Evolutionary conservation across 257 asterid genomes (phyloP).

Genomic region (Hygrophila difformis): DNA sequence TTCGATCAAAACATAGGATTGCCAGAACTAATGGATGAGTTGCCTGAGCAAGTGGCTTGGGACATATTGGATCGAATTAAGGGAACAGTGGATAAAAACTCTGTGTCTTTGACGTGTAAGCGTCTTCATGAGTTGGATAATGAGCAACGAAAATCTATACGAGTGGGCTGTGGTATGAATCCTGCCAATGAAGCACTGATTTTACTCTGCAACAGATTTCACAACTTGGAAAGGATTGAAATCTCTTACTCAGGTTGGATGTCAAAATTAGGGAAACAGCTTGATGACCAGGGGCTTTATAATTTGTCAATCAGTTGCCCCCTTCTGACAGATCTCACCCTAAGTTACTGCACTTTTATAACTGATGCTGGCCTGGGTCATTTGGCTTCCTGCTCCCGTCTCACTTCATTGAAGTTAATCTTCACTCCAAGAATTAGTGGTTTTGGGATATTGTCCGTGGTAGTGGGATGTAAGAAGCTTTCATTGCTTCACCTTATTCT

Average conservation of each 20-base stretch:
- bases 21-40: conserved; percentile 50
- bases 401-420: conserved; percentile 49
- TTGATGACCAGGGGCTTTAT: conserved; percentile 58
- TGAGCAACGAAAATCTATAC: conserved; percentile 46
- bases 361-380: conserved; percentile 64
- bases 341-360: conserved; percentile 69
- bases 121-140: conserved; percentile 52
- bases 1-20: conserved; percentile 4
- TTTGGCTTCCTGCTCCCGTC: conserved; percentile 56
- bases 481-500: conserved; percentile 18
- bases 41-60: conserved; percentile 69
- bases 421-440: conserved; percentile 77
- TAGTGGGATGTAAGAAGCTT: conserved; percentile 60
- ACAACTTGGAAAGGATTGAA: conserved; percentile 53
- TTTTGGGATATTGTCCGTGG: conserved; percentile 67
- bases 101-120: conserved; percentile 61
- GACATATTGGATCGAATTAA: conserved; percentile 50
- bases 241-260: conserved; percentile 81
- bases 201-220: conserved; percentile 55
- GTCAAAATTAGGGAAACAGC: conserved; percentile 74
- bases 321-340: conserved; percentile 42
- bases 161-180: conserved; percentile 68
- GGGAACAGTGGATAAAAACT: conserved; percentile 42
- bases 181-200: conserved; percentile 59
- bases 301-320: conserved; percentile 53